Conservation (phyloP, 2,329 filamentous ascomycete species). For the Septoria petroselini region DNA sequence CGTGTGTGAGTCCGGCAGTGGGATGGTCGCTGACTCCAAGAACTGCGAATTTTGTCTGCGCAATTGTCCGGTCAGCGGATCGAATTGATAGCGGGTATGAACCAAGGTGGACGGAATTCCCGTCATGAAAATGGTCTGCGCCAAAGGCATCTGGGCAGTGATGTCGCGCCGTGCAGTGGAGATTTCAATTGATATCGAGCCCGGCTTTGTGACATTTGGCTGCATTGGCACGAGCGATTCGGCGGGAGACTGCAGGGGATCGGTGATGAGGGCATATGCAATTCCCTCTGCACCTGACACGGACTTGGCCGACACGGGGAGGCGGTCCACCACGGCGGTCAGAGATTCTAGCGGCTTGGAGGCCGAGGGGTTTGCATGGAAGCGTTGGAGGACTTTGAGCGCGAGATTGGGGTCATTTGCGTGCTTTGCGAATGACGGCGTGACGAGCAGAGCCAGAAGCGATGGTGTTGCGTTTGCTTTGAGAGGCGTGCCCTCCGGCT, state of each 20-base stretch:
- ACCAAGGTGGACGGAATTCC: constrained; percentile 59
- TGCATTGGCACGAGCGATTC: constrained; percentile 19
- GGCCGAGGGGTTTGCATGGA: constrained; percentile 12
- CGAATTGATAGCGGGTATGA: constrained; percentile 27
- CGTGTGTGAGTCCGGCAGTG: constrained; percentile 14
- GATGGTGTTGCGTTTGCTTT: constrained; percentile 13
- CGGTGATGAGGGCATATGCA: constrained; percentile 29
- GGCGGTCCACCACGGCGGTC: constrained; percentile 35
- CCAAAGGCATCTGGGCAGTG: constrained; percentile 57
- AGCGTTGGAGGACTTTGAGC: constrained; percentile 21
- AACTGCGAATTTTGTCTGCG: constrained; percentile 15
- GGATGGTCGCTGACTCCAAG: constrained; percentile 27
- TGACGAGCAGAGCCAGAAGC: constrained; percentile 26
- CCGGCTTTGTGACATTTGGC: constrained; percentile 31
- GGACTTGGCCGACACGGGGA: constrained; percentile 21
- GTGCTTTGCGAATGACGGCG: constrained; percentile 29
- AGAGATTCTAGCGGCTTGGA: constrained; percentile 26
- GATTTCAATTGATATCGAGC: constrained; percentile 28
- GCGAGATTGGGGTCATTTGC: constrained; percentile 26
- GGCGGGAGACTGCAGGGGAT: constrained; percentile 12
- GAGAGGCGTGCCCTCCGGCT: constrained; percentile 4
- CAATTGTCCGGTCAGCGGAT: constrained; percentile 16
- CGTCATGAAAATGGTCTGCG: constrained; percentile 75
- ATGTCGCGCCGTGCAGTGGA: constrained; percentile 3
- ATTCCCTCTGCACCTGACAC: constrained; percentile 31